Evolutionary conservation across 2,329 filamentous ascomycete species (phyloP).

Genomic region (Pyricularia pennisetigena): DNA sequence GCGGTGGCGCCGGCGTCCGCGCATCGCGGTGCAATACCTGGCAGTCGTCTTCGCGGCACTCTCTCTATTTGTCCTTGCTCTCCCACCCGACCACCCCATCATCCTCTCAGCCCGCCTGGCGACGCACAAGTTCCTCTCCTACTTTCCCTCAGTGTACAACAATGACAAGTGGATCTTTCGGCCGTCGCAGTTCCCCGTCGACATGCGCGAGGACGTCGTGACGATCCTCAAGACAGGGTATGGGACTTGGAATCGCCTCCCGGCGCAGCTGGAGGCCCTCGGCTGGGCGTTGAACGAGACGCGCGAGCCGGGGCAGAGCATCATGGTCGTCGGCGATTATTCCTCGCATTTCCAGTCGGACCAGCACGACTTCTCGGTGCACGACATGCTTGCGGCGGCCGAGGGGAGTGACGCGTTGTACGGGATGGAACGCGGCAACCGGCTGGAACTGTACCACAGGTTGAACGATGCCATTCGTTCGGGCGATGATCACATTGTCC

Average conservation of each 20-base stretch:
- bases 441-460: constrained; percentile 28
- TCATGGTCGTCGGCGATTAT: constrained; percentile 42
- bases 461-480: constrained; percentile 26
- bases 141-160: constrained; percentile 17
- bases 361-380: constrained; percentile 21
- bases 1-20: not conserved
- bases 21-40: not conserved
- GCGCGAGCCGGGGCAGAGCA: constrained; percentile 16
- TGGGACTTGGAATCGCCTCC: constrained; percentile 38
- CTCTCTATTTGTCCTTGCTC: not conserved
- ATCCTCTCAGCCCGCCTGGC: not conserved
- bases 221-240: constrained; percentile 47
- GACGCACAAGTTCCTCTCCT: constrained; percentile 14
- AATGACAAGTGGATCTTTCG: constrained; percentile 31
- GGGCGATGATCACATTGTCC: constrained; percentile 27
- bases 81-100: not conserved
- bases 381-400: constrained; percentile 27
- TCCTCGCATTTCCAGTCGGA: constrained; percentile 2
- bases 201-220: constrained; percentile 35
- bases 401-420: constrained; percentile 19
- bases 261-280: constrained; percentile 35
- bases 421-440: constrained; percentile 20
- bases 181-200: constrained; percentile 26
- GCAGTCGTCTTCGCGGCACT: not conserved
- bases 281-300: constrained; percentile 17